phyloP scores from a whole-genome alignment of 2,329 filamentous ascomycete genomes.

The Monosporascus sp. region DNA sequence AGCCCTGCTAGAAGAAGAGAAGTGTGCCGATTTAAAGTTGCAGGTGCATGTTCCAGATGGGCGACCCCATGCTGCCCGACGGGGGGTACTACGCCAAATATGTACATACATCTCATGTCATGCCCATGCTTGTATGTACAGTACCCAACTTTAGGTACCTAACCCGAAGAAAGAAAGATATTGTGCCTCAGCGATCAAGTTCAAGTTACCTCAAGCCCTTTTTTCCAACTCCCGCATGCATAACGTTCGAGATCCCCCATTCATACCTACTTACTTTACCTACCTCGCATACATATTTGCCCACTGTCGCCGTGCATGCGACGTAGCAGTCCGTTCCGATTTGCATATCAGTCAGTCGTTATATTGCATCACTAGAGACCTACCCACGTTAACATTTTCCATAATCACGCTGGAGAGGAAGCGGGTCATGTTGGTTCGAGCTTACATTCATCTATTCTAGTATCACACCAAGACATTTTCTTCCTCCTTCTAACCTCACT shows the following conservation, averaged over 20 bases:
- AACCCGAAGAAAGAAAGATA: not conserved
- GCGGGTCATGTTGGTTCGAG: too few relatives aligned
- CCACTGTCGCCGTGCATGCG: too few relatives aligned
- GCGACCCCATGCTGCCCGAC: not conserved
- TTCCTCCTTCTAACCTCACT: not conserved
- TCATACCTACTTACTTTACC: too few relatives aligned
- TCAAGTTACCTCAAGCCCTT: not conserved
- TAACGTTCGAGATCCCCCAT: too few relatives aligned
- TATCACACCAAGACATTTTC: not conserved
- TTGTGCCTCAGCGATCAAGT: not conserved
- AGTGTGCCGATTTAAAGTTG: not conserved
- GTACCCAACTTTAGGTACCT: not conserved
- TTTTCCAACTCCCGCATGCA: too few relatives aligned
- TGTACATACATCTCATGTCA: not conserved
- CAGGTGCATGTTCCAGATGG: not conserved
- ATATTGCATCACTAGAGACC: too few relatives aligned
- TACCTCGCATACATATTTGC: too few relatives aligned
- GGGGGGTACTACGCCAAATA: not conserved
- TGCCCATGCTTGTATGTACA: not conserved
- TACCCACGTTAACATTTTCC: too few relatives aligned
- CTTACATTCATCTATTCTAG: too few relatives aligned
- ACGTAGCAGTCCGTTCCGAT: too few relatives aligned
- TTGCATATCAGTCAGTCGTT: too few relatives aligned
- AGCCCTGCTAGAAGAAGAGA: not conserved
- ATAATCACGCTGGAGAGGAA: too few relatives aligned